Evolutionary conservation across 2,329 filamentous ascomycete genomes (phyloP).

Genomic region (Fusarium euwallaceae): DNA sequence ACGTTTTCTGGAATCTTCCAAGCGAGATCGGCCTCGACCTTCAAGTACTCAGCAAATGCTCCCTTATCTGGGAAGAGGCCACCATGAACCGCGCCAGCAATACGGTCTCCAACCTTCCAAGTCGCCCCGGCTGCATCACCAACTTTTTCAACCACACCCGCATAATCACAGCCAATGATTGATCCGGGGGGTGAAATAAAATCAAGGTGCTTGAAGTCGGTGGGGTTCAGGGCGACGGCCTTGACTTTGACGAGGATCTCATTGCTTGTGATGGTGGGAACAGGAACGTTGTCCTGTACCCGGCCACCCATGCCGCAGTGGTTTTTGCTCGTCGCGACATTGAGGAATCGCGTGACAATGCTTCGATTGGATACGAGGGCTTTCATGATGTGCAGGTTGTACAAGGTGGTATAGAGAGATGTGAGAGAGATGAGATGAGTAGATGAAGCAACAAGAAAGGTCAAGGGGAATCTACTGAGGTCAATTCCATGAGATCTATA

Average conservation of each 20-base stretch:
- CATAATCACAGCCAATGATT: conserved; percentile 50
- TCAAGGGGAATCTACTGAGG: neutral
- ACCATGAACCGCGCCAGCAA: conserved; percentile 44
- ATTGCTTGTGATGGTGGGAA: conserved; percentile 18
- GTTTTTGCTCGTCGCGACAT: neutral
- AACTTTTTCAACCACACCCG: conserved; percentile 50
- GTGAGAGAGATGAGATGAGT: neutral
- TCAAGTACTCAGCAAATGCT: conserved; percentile 47
- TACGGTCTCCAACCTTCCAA: conserved; percentile 40
- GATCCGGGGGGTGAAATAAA: conserved; percentile 44
- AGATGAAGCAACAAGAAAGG: neutral
- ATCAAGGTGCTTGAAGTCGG: conserved; percentile 50
- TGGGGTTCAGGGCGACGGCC: conserved; percentile 50
- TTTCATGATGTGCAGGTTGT: neutral
- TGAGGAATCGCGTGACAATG: neutral
- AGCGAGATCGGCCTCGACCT: conserved; percentile 38
- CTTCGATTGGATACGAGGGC: conserved; percentile 2
- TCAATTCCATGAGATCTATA: neutral
- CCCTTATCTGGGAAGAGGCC: conserved; percentile 43
- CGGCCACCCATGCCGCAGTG: neutral
- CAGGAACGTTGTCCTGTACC: neutral
- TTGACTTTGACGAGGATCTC: conserved; percentile 48
- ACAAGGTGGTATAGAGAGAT: neutral
- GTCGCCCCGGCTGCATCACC: conserved; percentile 30
- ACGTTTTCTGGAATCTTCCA: conserved; percentile 43